phyloP scores from a whole-genome alignment of 306 rosid species.

The Quercus glauca region DNA sequence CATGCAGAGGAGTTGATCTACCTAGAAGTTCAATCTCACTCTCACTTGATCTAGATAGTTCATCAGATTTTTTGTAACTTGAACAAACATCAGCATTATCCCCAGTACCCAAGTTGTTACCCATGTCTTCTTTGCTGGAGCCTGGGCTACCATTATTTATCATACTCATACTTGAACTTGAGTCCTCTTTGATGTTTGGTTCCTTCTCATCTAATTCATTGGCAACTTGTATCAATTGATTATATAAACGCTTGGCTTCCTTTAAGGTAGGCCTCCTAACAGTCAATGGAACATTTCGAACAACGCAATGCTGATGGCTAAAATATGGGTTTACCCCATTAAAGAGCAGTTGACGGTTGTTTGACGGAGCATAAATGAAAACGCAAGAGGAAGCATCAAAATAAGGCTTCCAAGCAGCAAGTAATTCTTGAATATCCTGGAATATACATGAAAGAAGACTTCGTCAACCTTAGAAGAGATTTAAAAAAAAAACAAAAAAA shows the following conservation, averaged over 20 bases:
- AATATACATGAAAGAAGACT: constrained; percentile 22
- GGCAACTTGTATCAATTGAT: constrained; percentile 63
- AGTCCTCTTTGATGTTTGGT: constrained; percentile 21
- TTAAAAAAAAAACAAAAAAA: background rate
- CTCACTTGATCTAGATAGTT: constrained; percentile 47
- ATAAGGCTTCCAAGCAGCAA: constrained; percentile 77
- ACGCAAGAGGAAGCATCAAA: constrained; percentile 73
- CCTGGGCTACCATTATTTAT: constrained; percentile 24
- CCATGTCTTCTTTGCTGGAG: constrained; percentile 24
- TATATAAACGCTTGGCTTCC: constrained; percentile 76
- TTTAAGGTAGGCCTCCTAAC: constrained; percentile 82
- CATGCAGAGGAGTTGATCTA: constrained; percentile 73
- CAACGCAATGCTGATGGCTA: constrained; percentile 41
- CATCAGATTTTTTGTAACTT: constrained; percentile 26
- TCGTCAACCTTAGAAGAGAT: constrained; percentile 17
- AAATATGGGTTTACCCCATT: constrained; percentile 69
- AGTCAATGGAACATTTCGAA: constrained; percentile 65
- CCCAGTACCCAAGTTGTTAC: constrained; percentile 25
- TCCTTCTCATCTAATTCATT: constrained; percentile 62
- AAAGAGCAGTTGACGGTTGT: constrained; percentile 75
- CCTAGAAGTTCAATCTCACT: constrained; percentile 41
- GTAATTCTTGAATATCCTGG: constrained; percentile 92
- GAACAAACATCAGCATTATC: constrained; percentile 41
- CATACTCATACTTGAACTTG: constrained; percentile 15
- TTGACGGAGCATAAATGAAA: constrained; percentile 78